Evolutionary conservation across 1,284 basidiomycete species (phyloP), one percentile per base, ranked within the genome.

Genomic region (Wolfiporia cocos): DNA sequence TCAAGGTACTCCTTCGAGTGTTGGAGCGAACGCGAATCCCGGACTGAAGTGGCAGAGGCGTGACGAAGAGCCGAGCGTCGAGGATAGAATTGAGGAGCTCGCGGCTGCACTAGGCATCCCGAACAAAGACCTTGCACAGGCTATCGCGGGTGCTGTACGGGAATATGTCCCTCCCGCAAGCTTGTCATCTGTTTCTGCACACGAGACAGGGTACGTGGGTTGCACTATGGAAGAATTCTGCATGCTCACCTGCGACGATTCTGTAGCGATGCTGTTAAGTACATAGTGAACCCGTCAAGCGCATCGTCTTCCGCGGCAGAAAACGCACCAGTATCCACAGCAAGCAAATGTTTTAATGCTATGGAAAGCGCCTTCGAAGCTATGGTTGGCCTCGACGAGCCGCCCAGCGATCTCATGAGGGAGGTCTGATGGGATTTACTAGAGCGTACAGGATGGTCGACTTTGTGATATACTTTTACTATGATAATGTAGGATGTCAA

Each of bases 21-120:
- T 39, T 3, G 30, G 35, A 14, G 33, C 32, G 15, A 34, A 33
- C 2, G 33, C 32, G 20, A 32, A 34, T 39, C 20, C 45, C 20
- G 35, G 9, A 9, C 26, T 28, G 34, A 34, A 36, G 37, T 44
- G 37, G 43, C 30, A 39, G 20, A 22, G 40, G 32, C 46, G 35
- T 40, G 18, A 41, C 29, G 29, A 49, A 33, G 56, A 55, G 30
- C 51, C 62, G 17, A 63, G 58, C n/a, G 68, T 81, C 22, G 79
- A 84, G 50, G 63, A 68, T 4, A 66, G 69, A 28, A 74, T 86
- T 41, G 70, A 74, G 40, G 73, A 69, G 15, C 64, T 86, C 12
- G 83, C 83, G 11, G 58, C 62, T 5, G 75, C 73, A 17, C 63
- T 86, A 21, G 83, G 79, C 1, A 73, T 86, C 56, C 70, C 74